Base-by-base conservation (phyloP, 306 rosid species). In the Cucumis hystrix region DNA sequence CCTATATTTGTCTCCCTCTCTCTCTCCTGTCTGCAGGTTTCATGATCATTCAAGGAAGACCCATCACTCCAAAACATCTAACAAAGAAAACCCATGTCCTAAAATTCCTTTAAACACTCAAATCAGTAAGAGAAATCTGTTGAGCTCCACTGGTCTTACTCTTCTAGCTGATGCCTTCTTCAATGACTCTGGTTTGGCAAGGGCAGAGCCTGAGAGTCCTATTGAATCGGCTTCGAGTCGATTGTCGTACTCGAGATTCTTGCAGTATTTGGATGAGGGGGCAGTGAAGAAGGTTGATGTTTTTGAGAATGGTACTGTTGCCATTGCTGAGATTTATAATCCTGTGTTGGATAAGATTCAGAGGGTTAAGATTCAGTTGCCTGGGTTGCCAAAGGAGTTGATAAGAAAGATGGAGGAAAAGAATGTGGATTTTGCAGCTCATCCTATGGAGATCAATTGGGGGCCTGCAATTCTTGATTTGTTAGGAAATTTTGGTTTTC, bases 211-310 rank as follows among this genome's bases (percentile, higher is more conserved):
- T 62, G 90, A 81, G 68, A 88, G 88, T 79, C 93, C 97, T 1
- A 69, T 1, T 52, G 87, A 80, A 63, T 84, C 89, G 20, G 81
- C 77, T 67, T 90, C 96, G 40, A 92, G 67, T 71, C 85, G 92
- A 78, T 58, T 86, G 66, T 80, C 97, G 12, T 92, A 88, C 84
- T 85, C 96, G 25, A 90, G 90, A 59, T 92, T 92, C 85, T 75
- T 92, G 89, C 73, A 87, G 49, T 87, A 87, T 80, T 83, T 92
- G 64, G 89, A 92, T 25, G 86, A 87, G 78, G 92, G 79, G n/a
- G 83, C 57, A 15, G 92, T 92, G 8, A 84, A 61, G 83, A 92
- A 89, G 55, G 98, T 89, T 35, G 98, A 90, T 82, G 80, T 92
- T 23, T 86, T 88, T 77, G 91, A 90, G 82, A 87, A 90, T 64